Percentiles rank a stretch among this genome's conserved stretches.
Conservation (phyloP, 129 eudicot genomes). For the Ambrosia trifida region DNA sequence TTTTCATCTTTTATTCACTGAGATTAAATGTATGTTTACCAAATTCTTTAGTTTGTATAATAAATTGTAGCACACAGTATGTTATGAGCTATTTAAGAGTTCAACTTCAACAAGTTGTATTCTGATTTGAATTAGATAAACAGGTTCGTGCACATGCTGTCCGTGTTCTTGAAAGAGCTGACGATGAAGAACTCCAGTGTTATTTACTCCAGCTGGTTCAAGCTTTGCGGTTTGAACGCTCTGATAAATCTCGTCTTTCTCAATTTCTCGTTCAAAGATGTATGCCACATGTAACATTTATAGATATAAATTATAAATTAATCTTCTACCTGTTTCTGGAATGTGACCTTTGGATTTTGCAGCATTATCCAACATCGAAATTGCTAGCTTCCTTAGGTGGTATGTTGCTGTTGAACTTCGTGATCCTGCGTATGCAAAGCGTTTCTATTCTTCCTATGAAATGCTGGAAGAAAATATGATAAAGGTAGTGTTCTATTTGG, state of each 20-base stretch:
- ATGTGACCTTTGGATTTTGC: conserved; percentile 32
- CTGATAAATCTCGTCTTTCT: conserved; percentile 92
- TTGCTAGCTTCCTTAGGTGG: conserved; percentile 99
- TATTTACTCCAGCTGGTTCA: conserved; percentile 96
- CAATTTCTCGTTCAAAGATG: conserved; percentile 95
- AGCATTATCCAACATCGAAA: conserved; percentile 85
- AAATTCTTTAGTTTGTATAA: background rate
- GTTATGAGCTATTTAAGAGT: background rate
- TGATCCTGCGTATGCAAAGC: conserved; percentile 93
- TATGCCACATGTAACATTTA: conserved; percentile 37
- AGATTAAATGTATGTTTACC: background rate
- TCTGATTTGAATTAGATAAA: conserved; percentile 12
- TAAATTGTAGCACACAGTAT: background rate
- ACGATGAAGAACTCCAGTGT: conserved; percentile 95
- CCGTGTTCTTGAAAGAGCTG: conserved; percentile 95
- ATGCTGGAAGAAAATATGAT: conserved; percentile 81
- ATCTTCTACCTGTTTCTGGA: background rate
- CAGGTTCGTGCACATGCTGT: conserved; percentile 99
- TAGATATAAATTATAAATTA: conserved; percentile 8
- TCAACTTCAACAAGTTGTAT: background rate
- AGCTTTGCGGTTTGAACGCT: conserved; percentile 93
- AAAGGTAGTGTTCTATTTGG: conserved; percentile 53
- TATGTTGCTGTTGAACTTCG: conserved; percentile 97
- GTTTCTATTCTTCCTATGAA: conserved; percentile 86
- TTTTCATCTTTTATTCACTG: too few relatives aligned